Percentiles rank a stretch among this genome's conserved stretches.
These are phyloP conservation scores for Phoma sp. DNA, from an alignment of 2,329 filamentous ascomycete species.

Conservation along the genomic window DNA sequence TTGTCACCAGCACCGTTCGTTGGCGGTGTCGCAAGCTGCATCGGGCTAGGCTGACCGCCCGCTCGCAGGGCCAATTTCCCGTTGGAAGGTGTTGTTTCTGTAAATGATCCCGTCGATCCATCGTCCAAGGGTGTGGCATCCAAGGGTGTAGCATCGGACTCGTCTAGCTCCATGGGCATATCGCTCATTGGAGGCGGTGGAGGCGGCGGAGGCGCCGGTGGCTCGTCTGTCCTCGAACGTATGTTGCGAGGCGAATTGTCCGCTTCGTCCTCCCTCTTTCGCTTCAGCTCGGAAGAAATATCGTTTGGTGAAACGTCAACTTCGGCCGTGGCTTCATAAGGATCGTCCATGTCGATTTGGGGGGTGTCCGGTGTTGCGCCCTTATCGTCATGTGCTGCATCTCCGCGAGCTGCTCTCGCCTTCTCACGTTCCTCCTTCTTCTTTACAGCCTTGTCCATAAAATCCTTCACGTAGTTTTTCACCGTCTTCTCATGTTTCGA, in stretches of 20 bases:
- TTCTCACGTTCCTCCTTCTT: slow-evolving; percentile 70
- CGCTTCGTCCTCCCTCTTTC: slow-evolving; percentile 46
- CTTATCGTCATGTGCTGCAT: slow-evolving; percentile 25
- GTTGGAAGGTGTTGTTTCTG: slow-evolving; percentile 2
- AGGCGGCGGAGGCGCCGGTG: slow-evolving; percentile 51
- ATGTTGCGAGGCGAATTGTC: slow-evolving; percentile 42
- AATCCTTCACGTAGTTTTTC: slow-evolving; percentile 82
- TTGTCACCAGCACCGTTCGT: slow-evolving; percentile 39
- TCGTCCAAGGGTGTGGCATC: slow-evolving; percentile 41
- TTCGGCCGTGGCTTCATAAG: slow-evolving; percentile 6
- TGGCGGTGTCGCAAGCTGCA: slow-evolving; percentile 55
- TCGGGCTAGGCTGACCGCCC: slow-evolving; percentile 38
- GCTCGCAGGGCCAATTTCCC: slow-evolving; percentile 13
- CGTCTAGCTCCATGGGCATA: slow-evolving; percentile 35
- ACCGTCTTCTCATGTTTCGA: slow-evolving; percentile 82
- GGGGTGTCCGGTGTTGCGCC: slow-evolving; percentile 31
- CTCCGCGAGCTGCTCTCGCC: slow-evolving; percentile 57
- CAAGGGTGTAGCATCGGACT: slow-evolving; percentile 29
- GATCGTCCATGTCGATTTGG: slow-evolving; percentile 8
- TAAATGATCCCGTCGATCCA: slow-evolving; percentile 9
- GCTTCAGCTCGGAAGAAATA: slow-evolving; percentile 43
- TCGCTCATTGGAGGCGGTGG: slow-evolving; percentile 50
- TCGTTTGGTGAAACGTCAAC: slow-evolving; percentile 33
- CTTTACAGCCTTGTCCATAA: slow-evolving; percentile 82
- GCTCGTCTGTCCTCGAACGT: slow-evolving; percentile 41